Evolutionary conservation across 2,329 filamentous ascomycete genomes (phyloP).

Genomic region (Ophiosphaerella narmari): DNA sequence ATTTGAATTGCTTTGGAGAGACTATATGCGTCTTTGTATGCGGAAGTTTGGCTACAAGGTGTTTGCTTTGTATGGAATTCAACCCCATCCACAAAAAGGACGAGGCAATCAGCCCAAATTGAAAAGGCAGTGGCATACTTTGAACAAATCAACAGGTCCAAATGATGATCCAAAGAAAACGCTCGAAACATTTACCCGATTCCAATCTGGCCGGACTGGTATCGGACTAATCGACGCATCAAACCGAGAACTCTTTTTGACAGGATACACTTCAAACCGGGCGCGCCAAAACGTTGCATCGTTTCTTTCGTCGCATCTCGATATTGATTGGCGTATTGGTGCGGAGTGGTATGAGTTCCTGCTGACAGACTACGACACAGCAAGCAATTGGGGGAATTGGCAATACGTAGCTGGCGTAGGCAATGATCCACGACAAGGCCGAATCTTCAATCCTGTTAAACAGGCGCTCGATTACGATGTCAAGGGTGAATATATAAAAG

Average conservation of each 20-base stretch:
- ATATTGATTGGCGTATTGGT: slow-evolving; percentile 78
- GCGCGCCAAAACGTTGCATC: slow-evolving; percentile 77
- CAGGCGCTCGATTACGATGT: slow-evolving; percentile 79
- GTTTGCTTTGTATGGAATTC: slow-evolving; percentile 69
- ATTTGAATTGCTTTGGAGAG: slow-evolving; percentile 75
- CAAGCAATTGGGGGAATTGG: slow-evolving; percentile 82
- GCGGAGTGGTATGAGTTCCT: slow-evolving; percentile 82
- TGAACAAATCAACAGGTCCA: slow-evolving; percentile 31
- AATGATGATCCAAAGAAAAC: slow-evolving; percentile 53
- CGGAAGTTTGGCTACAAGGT: slow-evolving; percentile 70
- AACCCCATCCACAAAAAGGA: slow-evolving; percentile 31
- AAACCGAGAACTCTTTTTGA: slow-evolving; percentile 73
- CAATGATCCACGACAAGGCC: slow-evolving; percentile 73
- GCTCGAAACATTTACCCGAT: slow-evolving; percentile 59
- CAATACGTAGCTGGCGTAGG: slow-evolving; percentile 81
- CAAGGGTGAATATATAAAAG: slow-evolving; percentile 69
- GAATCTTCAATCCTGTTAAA: slow-evolving; percentile 83
- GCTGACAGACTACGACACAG: slow-evolving; percentile 76
- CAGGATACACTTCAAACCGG: slow-evolving; percentile 78
- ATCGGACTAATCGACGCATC: slow-evolving; percentile 78
- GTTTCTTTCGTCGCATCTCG: slow-evolving; percentile 73
- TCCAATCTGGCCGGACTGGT: slow-evolving; percentile 69
- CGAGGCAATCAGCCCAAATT: slow-evolving; percentile 47
- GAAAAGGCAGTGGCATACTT: slow-evolving; percentile 34
- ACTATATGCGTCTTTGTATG: slow-evolving; percentile 79